Base-by-base conservation (phyloP, 2,329 filamentous ascomycete genomes). In the Ascochyta pisi region DNA sequence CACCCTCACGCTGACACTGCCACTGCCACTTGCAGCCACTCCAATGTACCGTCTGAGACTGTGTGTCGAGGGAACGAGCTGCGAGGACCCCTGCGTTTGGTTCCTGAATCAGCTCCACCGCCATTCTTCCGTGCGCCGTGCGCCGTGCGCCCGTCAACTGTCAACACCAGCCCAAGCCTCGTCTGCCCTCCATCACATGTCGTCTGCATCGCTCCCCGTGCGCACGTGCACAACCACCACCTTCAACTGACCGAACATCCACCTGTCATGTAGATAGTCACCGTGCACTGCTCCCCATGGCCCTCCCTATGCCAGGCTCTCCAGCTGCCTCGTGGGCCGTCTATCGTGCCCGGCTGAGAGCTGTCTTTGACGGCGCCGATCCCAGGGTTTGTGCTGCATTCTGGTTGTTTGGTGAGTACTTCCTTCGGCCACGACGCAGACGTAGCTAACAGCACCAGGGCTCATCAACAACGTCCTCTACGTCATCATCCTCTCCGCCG, bases 391-490 rank as follows among this genome's bases (percentile, higher is more conserved):
- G 91, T 52, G 71, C 87, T 46, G 91, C 94, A 26, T 98, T 98
- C 71, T 98, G 93, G 93, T 82, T 97, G 2, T 96, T 98, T 71
- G 94, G 94, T 97, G 23, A 44, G 49, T 41, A 6, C 33, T 6
- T 13, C 15, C 6, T 19, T 22, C 26, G 13, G 29, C 41, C 35
- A 34, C 29, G 1, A 16, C 16, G n/a, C 13, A 4, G 19, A 29
- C 29, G 27, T 4, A 6, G n/a, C 53, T 51, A 26, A 56, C 47
- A 42, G 2, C 26, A 22, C 12, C 23, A 94, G 91, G 91, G 48
- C 80, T 95, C 16, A 95, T 98, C 74, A 98, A 99, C 78, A 98
- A 98, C 79, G 91, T 98, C 65, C 89, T 97, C 78, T 98, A 97
- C 77, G 94, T 98, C 52, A 91, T 98, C 75, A 95, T 98, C 73